These are phyloP conservation scores for Plasmodium blacklocki DNA, from an alignment of 169 alveolate species.

Conservation along the genomic window DNA sequence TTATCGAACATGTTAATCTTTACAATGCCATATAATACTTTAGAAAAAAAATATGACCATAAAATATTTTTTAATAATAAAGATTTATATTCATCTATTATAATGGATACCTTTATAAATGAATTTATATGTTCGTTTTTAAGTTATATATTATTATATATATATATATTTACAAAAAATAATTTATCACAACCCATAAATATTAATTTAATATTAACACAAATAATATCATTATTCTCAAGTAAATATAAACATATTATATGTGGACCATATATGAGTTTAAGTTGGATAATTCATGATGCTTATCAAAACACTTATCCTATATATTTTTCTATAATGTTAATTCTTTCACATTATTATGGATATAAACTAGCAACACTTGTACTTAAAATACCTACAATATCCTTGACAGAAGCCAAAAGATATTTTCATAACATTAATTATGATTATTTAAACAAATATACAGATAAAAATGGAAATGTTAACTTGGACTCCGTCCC, in stretches of 20 bases:
- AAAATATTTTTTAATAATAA: slow-evolving; percentile 11
- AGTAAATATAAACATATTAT: slow-evolving; percentile 11
- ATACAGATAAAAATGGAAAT: neutral
- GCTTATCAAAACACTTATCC: neutral
- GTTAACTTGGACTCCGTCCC: slow-evolving; percentile 5
- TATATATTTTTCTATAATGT: slow-evolving; percentile 6
- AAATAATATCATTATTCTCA: slow-evolving; percentile 23
- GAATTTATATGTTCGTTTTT: slow-evolving; percentile 47
- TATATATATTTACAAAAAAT: slow-evolving; percentile 46
- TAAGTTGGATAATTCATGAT: slow-evolving; percentile 49
- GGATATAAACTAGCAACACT: slow-evolving; percentile 56
- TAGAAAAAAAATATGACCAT: slow-evolving; percentile 10
- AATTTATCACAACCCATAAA: slow-evolving; percentile 18
- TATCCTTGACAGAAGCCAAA: slow-evolving; percentile 28
- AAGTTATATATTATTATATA: slow-evolving; percentile 25
- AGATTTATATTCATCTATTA: slow-evolving; percentile 42
- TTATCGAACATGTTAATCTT: slow-evolving; percentile 9
- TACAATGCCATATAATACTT: slow-evolving; percentile 9
- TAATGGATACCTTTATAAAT: slow-evolving; percentile 37
- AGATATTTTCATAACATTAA: slow-evolving; percentile 23
- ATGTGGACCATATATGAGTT: slow-evolving; percentile 60
- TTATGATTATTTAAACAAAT: slow-evolving; percentile 5
- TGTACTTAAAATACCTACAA: slow-evolving; percentile 8
- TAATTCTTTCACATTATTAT: slow-evolving; percentile 26
- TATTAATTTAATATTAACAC: slow-evolving; percentile 34